Conservation (phyloP, 2,329 filamentous ascomycete species). For the Aspergillus vadensis region DNA sequence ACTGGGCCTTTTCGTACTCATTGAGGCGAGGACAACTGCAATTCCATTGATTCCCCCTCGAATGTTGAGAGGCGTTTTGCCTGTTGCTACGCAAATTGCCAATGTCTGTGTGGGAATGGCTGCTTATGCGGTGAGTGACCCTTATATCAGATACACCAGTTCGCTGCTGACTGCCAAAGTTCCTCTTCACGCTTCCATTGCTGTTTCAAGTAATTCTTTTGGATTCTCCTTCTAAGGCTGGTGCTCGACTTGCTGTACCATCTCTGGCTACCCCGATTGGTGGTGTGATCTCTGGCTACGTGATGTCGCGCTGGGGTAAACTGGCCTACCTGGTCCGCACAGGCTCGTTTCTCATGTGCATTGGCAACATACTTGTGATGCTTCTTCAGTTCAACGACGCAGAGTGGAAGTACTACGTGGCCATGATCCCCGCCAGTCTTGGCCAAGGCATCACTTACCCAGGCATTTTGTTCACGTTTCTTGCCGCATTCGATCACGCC, state of each 20-base stretch:
- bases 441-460: conserved; percentile 53
- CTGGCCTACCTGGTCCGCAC: conserved; percentile 44
- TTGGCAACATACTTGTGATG: conserved; percentile 47
- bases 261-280: conserved; percentile 50
- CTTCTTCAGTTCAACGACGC: conserved; percentile 46
- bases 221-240: conserved; percentile 49
- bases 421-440: conserved; percentile 49
- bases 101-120: conserved; percentile 64
- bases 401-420: conserved; percentile 50
- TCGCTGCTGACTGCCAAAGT: conserved; percentile 29
- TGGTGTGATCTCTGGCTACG: conserved; percentile 47
- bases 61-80: conserved; percentile 59
- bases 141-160: background rate
- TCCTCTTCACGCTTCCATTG: conserved; percentile 52
- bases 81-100: conserved; percentile 58
- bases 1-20: conserved; percentile 40
- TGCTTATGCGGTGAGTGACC: conserved; percentile 59
- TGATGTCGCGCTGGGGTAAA: conserved; percentile 53
- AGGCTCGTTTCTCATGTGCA: conserved; percentile 47
- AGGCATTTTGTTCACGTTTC: conserved; percentile 59
- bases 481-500: conserved; percentile 64
- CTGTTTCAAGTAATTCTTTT: conserved; percentile 47
- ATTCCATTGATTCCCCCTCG: conserved; percentile 49
- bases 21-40: conserved; percentile 46
- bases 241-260: conserved; percentile 48